Conservation (phyloP, 495 filamentous ascomycete genomes). For the Aspergillus haitiensis region DNA sequence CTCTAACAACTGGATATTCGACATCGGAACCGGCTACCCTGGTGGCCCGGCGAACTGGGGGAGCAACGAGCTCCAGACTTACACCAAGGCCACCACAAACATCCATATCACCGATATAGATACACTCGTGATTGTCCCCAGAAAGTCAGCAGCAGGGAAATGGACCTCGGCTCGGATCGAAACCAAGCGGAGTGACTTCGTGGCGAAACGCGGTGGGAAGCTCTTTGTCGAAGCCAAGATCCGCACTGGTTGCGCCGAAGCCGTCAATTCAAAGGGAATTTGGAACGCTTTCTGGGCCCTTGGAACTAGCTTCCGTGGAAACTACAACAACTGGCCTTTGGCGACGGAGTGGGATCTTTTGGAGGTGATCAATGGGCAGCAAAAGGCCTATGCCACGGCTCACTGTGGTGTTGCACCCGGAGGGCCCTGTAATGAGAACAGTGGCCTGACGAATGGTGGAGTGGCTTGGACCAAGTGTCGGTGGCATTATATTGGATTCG, state of each 20-base stretch:
- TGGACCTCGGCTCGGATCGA: conserved; percentile 18
- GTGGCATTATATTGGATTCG: conserved; percentile 14
- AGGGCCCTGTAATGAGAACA: conserved; percentile 14
- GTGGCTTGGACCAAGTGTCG: conserved; percentile 3
- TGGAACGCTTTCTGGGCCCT: conserved; percentile 17
- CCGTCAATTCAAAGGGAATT: not conserved
- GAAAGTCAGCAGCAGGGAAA: not conserved
- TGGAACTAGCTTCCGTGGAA: not conserved
- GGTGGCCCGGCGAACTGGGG: conserved; percentile 14
- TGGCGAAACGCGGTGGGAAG: conserved; percentile 1
- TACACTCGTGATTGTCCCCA: conserved; percentile 9
- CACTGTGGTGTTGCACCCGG: conserved; percentile 7
- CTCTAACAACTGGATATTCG: conserved; percentile 13
- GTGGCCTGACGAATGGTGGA: conserved; percentile 10
- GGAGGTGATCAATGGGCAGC: conserved; percentile 4
- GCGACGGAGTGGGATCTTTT: conserved; percentile 13
- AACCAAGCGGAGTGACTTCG: not conserved
- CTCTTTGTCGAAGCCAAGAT: conserved; percentile 12
- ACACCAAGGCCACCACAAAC: conserved; percentile 9
- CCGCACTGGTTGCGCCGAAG: conserved; percentile 6
- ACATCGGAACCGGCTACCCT: conserved; percentile 11
- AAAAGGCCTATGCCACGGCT: not conserved
- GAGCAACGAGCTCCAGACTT: conserved; percentile 15
- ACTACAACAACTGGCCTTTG: conserved; percentile 13
- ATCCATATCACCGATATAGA: not conserved